Evolutionary conservation across 2,329 filamentous ascomycete genomes (phyloP).

Genomic region (Chaetoscypha palmicola): DNA sequence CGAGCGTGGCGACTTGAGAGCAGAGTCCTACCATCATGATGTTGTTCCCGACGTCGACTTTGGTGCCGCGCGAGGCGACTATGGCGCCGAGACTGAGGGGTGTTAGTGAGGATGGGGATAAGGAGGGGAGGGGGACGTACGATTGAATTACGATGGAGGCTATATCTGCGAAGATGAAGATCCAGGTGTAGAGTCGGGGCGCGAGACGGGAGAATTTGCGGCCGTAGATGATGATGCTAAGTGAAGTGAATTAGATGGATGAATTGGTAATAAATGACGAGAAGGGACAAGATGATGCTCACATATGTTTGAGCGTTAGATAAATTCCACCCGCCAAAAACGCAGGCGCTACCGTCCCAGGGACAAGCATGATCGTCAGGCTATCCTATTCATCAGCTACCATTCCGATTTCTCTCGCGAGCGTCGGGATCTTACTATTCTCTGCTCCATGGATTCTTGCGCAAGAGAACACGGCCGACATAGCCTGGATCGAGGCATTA

Average conservation of each 20-base stretch:
- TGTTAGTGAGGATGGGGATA: slow-evolving; percentile 36
- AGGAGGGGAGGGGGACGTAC: slow-evolving; percentile 30
- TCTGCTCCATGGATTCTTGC: slow-evolving; percentile 47
- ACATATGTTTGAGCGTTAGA: slow-evolving; percentile 53
- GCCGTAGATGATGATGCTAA: slow-evolving; percentile 39
- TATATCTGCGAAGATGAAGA: slow-evolving; percentile 53
- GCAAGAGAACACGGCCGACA: slow-evolving; percentile 42
- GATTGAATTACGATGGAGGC: slow-evolving; percentile 38
- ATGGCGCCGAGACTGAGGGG: slow-evolving; percentile 51
- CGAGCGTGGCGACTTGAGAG: slow-evolving; percentile 33
- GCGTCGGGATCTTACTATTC: slow-evolving; percentile 45
- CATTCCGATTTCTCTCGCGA: too few species aligned
- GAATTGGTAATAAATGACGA: background rate
- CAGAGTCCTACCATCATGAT: slow-evolving; percentile 34
- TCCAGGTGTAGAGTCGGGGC: slow-evolving; percentile 46
- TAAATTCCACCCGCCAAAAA: slow-evolving; percentile 55
- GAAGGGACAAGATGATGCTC: background rate
- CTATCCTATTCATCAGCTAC: too few species aligned
- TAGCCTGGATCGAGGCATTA: too few species aligned
- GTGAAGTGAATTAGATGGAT: background rate
- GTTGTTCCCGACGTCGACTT: slow-evolving; percentile 34
- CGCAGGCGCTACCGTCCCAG: slow-evolving; percentile 35
- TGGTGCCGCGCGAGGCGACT: slow-evolving; percentile 40
- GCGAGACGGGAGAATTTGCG: slow-evolving; percentile 43
- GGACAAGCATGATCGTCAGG: slow-evolving; percentile 37